Base-by-base conservation (phyloP, 805 yeast species). In the Metschnikowia baotianmanensis region DNA sequence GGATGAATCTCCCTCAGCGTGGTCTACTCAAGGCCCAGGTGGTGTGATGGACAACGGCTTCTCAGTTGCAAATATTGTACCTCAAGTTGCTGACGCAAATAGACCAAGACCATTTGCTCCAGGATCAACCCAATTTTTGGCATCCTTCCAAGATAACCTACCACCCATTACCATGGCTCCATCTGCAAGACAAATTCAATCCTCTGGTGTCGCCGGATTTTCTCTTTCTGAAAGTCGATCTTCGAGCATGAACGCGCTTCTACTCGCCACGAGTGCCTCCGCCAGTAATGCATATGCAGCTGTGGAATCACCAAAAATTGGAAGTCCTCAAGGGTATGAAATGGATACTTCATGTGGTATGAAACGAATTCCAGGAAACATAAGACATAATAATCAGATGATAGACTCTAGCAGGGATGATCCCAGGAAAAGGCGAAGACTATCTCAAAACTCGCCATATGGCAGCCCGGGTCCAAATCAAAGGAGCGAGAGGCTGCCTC, bases 161-260 rank as follows among this genome's bases (percentile, higher is more conserved):
- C 48, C 48, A n/a, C 46, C 48, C 15, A 42, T 45, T 13, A 25
- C 31, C 11, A 16, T 36, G 31, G 41, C 40, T 7, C 43, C 40
- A 16, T 31, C 43, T 10, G 35, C 42, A 13, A 33, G 36, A 19
- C 31, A 34, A 15, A 31, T 25, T 10, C 31, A 20, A 4, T 23
- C 40, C 24, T 25, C 34, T 7, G 33, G 22, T 10, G 4, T 7
- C 17, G 26, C 18, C 13, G 7, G 10, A 2, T 40, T 20, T 15
- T 40, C 44, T 6, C 34, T 40, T 6, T 27, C 34, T 15, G 40
- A 40, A 15, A 21, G 28, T 18, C 16, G 44, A 17, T 32, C 41
- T 4, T 32, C 41, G 16, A 48, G 38, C 30, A 48, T 48, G 44
- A 39, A 46, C 18, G 50, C 52, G 10, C 47, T 48, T 7, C 22